Percentiles rank a stretch among this genome's conserved stretches.
These are phyloP conservation scores for Allantophomopsis cytisporea DNA, from an alignment of 2,329 filamentous ascomycete species.

Conservation along the genomic window DNA sequence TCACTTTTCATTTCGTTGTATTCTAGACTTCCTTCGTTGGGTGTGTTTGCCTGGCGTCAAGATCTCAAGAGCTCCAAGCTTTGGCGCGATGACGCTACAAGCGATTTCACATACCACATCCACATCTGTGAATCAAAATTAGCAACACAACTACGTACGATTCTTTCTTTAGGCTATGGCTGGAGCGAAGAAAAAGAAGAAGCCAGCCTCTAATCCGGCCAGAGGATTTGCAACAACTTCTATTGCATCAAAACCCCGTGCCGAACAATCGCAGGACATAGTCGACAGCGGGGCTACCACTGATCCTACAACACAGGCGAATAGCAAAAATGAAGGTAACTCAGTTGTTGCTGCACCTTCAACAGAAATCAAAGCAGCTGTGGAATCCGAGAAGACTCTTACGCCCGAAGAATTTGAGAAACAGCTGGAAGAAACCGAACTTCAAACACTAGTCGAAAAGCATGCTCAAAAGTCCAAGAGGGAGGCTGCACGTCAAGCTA, in stretches of 20 bases:
- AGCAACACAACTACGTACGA: no score
- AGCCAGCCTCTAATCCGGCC: constrained; percentile 73
- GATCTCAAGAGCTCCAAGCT: neutral
- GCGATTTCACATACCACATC: neutral
- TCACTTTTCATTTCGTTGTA: no score
- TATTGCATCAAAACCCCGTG: constrained; percentile 67
- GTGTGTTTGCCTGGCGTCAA: neutral
- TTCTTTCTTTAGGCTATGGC: constrained; percentile 38
- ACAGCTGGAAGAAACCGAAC: constrained; percentile 79
- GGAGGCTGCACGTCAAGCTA: constrained; percentile 64
- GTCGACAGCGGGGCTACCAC: constrained; percentile 2
- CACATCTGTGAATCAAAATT: no score
- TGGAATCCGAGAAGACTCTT: constrained; percentile 29
- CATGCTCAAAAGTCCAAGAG: constrained; percentile 65
- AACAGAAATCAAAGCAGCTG: constrained; percentile 1
- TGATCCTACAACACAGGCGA: neutral
- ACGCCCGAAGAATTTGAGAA: constrained; percentile 82
- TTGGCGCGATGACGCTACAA: neutral
- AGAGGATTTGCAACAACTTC: constrained; percentile 92
- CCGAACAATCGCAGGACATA: constrained; percentile 34
- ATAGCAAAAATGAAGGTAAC: constrained; percentile 8
- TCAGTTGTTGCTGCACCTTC: constrained; percentile 11
- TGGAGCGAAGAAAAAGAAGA: constrained; percentile 69
- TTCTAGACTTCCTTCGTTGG: no score
- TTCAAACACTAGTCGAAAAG: constrained; percentile 80